phyloP scores from a whole-genome alignment of 1,284 basidiomycete species.

The Ganoderma resinaceum region DNA sequence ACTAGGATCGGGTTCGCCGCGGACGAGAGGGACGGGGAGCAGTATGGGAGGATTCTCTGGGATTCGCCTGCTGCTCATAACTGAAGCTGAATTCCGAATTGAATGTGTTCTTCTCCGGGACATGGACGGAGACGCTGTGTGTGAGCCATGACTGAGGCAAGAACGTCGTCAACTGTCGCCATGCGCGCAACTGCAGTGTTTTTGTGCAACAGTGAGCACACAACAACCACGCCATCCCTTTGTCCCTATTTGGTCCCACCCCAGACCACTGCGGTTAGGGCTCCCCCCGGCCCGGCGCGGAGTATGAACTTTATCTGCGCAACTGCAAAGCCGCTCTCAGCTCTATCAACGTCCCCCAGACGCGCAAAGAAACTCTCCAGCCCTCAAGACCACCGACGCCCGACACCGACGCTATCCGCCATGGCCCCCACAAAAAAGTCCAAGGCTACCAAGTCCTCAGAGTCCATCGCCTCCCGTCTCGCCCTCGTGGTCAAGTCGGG shows the following conservation, averaged over 20 bases:
- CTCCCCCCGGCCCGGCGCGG: constrained; percentile 12
- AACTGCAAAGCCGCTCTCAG: constrained; percentile 30
- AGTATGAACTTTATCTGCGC: constrained; percentile 32
- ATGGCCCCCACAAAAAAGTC: constrained; percentile 97
- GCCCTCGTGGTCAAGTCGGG: constrained; percentile 99
- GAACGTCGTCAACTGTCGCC: constrained; percentile 9
- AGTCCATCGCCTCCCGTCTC: constrained; percentile 95
- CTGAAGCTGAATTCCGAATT: constrained; percentile 29
- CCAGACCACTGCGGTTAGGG: constrained; percentile 34
- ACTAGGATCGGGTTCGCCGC: constrained; percentile 8
- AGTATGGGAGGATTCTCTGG: constrained; percentile 17
- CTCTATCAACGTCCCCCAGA: constrained; percentile 17
- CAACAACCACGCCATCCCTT: constrained; percentile 32
- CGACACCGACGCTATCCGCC: constrained; percentile 38
- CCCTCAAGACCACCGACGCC: constrained; percentile 34
- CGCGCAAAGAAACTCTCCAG: constrained; percentile 20
- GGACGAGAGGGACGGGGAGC: constrained; percentile 20
- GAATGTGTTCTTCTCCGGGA: constrained; percentile 1
- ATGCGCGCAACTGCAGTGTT: too few species aligned
- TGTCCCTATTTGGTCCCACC: constrained; percentile 30
- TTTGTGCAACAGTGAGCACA: too few species aligned
- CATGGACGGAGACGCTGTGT: background rate
- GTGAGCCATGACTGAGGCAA: constrained; percentile 12
- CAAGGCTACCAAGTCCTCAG: constrained; percentile 90
- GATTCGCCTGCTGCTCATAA: constrained; percentile 23